Base-by-base conservation (phyloP, 176 grass and related monocot genomes). In the Pharus latifolius region DNA sequence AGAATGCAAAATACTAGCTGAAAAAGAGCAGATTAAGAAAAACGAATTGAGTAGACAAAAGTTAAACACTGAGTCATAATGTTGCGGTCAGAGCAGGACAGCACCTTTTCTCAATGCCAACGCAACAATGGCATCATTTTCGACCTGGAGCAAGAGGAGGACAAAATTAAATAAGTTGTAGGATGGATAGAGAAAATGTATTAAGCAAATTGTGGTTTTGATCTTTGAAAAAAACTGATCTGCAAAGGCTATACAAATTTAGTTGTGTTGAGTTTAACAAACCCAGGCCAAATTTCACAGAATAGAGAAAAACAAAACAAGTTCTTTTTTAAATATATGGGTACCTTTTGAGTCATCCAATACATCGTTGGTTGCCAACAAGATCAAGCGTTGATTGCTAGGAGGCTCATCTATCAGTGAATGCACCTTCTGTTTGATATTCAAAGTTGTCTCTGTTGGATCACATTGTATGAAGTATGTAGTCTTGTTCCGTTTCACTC, bases 401-500 rank as follows among this genome's bases (percentile, higher is more conserved):
- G 65, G 71, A 67, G 79, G 62, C 20, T 83, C 78, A 42, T 88
- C 79, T 56, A 88, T 68, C 26, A 91, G 49, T 5, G 55, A 60
- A 50, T 88, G 88, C 50, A 96, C 37, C 74, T 91, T 91, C 69
- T 88, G 82, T 67, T 96, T 91, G 64, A 96, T 86, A 52, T 79
- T 77, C 30, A 91, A 44, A 78, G 67, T 11, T 2, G 79, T 91
- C 35, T 96, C 88, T 27, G 88, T 85, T 56, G 82, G 84, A 64
- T 91, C 84, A 44, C 92, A 88, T 34, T 88, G 84, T 56, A 96
- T 63, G 78, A 81, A 96, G 71, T 91, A 96, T 32, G 92, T 91
- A 17, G 55, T 82, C 75, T 88, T 96, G 74, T 77, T 78, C 49
- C 88, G 78, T 88, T 96, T 96, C 54, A 88, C 88, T 80, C 92